Evolutionary conservation across 2,329 filamentous ascomycete species (phyloP).

Genomic region (Ophiocordyceps camponoti-rufipedis): DNA sequence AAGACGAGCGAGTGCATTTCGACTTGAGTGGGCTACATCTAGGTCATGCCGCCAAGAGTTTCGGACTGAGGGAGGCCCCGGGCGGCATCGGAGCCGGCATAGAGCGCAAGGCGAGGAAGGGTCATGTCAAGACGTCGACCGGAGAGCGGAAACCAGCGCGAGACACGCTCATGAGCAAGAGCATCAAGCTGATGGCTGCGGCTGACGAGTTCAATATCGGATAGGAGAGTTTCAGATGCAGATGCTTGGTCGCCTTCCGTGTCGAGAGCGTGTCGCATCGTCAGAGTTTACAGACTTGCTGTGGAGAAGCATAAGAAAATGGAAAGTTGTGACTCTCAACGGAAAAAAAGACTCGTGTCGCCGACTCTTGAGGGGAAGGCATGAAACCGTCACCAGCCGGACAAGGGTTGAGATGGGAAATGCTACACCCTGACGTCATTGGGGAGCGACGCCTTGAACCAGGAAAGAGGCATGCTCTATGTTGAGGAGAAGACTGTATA

Average conservation of each 20-base stretch:
- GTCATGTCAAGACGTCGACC: conserved; percentile 9
- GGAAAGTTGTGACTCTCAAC: neutral
- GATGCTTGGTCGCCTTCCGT: neutral
- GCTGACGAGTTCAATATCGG: conserved; percentile 54
- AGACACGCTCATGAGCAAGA: conserved; percentile 38
- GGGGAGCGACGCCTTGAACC: neutral
- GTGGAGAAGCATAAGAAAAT: neutral
- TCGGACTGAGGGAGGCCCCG: conserved; percentile 74
- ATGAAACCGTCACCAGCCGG: neutral
- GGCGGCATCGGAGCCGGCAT: conserved; percentile 54
- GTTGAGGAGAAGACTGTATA: neutral
- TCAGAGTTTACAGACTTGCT: neutral
- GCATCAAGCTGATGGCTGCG: conserved; percentile 45
- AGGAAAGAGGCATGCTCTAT: neutral
- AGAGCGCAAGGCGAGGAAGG: conserved; percentile 25
- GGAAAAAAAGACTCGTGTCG: neutral
- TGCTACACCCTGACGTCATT: neutral
- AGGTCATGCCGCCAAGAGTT: conserved; percentile 86
- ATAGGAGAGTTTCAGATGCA: conserved; percentile 11
- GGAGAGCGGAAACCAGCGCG: conserved; percentile 14
- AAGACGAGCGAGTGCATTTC: conserved; percentile 70
- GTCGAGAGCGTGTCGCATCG: neutral
- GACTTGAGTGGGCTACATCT: conserved; percentile 83
- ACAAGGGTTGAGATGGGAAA: neutral
- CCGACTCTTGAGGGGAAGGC: neutral